These are phyloP conservation scores for Kalmusia sp. DNA, from an alignment of 2,329 filamentous ascomycete genomes.

Conservation along the genomic window DNA sequence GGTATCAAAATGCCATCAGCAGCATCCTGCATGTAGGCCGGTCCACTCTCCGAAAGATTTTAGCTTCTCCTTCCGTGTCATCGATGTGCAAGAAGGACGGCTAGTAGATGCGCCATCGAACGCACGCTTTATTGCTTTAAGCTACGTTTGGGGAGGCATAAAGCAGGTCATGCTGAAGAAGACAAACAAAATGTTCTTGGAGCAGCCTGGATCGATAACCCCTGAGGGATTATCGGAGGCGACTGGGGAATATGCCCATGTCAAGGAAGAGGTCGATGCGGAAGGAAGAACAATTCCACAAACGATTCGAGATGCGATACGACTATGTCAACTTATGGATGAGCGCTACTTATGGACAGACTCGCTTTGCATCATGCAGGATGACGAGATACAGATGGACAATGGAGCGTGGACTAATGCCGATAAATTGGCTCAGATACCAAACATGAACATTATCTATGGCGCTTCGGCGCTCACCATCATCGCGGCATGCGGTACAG, in stretches of 20 bases:
- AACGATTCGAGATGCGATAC: conserved; percentile 20
- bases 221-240: conserved; percentile 1
- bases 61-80: conserved; percentile 7
- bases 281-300: conserved; percentile 11
- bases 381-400: conserved; percentile 7
- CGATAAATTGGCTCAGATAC: conserved; percentile 14
- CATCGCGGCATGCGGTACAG: conserved; percentile 14
- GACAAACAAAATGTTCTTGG: neutral
- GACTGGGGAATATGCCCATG: neutral
- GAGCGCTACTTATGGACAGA: conserved; percentile 10
- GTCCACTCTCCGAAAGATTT: conserved; percentile 5
- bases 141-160: conserved; percentile 17
- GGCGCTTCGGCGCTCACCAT: conserved; percentile 14
- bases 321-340: conserved; percentile 7
- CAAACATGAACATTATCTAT: conserved; percentile 18
- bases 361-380: conserved; percentile 11
- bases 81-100: conserved; percentile 10
- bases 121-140: conserved; percentile 16
- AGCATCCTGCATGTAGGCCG: conserved; percentile 4
- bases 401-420: conserved; percentile 9
- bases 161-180: conserved; percentile 13
- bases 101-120: conserved; percentile 8
- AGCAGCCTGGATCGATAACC: conserved; percentile 4
- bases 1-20: conserved; percentile 4
- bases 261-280: neutral